phyloP scores from a whole-genome alignment of 192 early-diverging fungal genomes.

The Gorgonomyces haynaldii region DNA sequence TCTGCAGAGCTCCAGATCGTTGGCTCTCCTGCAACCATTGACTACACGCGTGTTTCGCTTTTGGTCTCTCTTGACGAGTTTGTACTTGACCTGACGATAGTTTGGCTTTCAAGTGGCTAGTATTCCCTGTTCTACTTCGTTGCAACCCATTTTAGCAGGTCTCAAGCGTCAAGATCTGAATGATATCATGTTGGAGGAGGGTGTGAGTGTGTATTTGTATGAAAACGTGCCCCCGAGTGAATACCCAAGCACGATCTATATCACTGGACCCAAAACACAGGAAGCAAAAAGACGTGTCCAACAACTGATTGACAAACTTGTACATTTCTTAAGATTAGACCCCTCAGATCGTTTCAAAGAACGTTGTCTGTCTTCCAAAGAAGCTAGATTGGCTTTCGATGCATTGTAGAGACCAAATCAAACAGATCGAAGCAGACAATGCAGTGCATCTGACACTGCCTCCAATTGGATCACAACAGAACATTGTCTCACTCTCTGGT shows the following conservation, averaged over 20 bases:
- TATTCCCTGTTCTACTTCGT: conserved; percentile 33
- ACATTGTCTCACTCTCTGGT: conserved; percentile 48
- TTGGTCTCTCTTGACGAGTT: conserved; percentile 28
- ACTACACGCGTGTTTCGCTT: too few relatives aligned
- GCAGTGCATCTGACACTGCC: conserved; percentile 56
- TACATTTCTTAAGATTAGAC: neutral
- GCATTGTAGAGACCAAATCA: conserved; percentile 47
- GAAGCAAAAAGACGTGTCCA: conserved; percentile 34
- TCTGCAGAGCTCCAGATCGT: too few relatives aligned
- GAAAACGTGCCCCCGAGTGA: conserved; percentile 42
- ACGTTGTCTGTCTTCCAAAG: conserved; percentile 41
- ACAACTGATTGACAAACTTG: conserved; percentile 1
- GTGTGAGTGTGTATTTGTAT: conserved; percentile 59
- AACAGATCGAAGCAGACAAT: conserved; percentile 68
- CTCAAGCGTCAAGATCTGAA: conserved; percentile 47
- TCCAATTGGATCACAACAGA: conserved; percentile 38
- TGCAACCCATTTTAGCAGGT: conserved; percentile 63
- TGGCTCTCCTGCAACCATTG: too few relatives aligned
- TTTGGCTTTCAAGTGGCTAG: conserved; percentile 8
- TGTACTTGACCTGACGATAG: conserved; percentile 18
- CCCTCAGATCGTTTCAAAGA: conserved; percentile 20
- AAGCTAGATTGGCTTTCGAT: conserved; percentile 74
- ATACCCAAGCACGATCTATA: conserved; percentile 47
- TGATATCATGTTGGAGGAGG: conserved; percentile 55
- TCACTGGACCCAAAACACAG: conserved; percentile 45